Base-by-base conservation (phyloP, 2,329 filamentous ascomycete species). In the Cercospora sojina region DNA sequence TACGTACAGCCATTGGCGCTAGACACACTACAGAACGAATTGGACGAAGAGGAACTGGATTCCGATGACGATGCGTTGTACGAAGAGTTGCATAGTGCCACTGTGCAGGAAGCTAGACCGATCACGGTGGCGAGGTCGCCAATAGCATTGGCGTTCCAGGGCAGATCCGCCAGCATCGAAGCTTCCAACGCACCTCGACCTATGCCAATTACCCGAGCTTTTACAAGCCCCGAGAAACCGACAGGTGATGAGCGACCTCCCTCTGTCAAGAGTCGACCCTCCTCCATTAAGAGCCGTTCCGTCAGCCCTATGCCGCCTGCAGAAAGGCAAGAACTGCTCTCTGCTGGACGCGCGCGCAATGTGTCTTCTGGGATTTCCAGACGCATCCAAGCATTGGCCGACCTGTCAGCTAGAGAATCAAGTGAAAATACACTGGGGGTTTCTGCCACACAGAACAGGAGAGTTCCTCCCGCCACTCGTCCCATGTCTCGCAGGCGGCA, bases 311-410 rank as follows among this genome's bases (percentile, higher is more conserved):
- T 56, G 25, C 69, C 67, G 16, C 65, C 70, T 1, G 32, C 56
- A 5, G 70, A 72, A 20, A 62, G 57, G 55, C 43, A 91, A 43
- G 69, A 73, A 53, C 23, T 66, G 13, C 27, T 63, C 16, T 23
- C 59, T 9, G 57, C 66, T 25, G 69, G 67, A 6, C 60, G 71
- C 77, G 96, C 93, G 77, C 85, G 89, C 70, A 95, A 91, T 74
- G 86, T 98, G 25, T 93, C 92, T 7, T 93, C 91, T 8, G 93
- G 92, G 72, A 97, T 99, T 67, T 96, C 94, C 3, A 92, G 94
- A 77, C 90, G 95, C 49, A 98, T 98, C 77, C 96, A 97, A 79
- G 93, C 93, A 6, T 83, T 99, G 62, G 91, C 97, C 76, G 93
- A 92, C 78, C 85, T 95, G 32, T 71, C 70, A 3, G 69, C 67